Evolutionary conservation across 2,329 filamentous ascomycete species (phyloP), one percentile per base, ranked within the genome.

Genomic region (Sclerotinia minor): DNA sequence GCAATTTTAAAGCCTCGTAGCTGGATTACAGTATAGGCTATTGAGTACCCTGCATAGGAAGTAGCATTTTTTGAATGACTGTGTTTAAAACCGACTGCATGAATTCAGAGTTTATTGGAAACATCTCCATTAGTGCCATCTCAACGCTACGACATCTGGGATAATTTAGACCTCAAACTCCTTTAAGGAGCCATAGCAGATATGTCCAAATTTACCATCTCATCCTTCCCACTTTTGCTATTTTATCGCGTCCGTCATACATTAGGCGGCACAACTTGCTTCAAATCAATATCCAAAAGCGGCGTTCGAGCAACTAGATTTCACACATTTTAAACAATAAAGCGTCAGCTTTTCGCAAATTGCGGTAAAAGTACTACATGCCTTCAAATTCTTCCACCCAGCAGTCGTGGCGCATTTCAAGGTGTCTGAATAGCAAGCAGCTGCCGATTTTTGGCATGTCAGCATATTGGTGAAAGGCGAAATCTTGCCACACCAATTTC

Each of bases 361-460:
- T 17, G 17, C 32, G 32, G 53, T 60, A 24, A 66, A 66, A 15
- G 29, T 24, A 50, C 29, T n/a, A 32, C 64, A 65, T 15, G 54
- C 50, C 29, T 29, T 29, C 1, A 50, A 9, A 13, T 65, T 44
- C 7, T n/a, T 50, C 53, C 53, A 65, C 7, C 64, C 64, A 38
- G 64, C 53, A 21, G 53, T 52, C 15, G 54, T 66, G 7, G 32
- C 53, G 17, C 64, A 66, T 26, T 60, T 50, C 11, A 66, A 38
- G 4, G 44, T 49, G 24, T 66, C 64, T 60, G 64, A 41, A 26
- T 50, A 66, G 19, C 64, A 66, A 19, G 54, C 26, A 41, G 54
- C 54, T n/a, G 64, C 29, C 17, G 64, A 66, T 44, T 66, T 66
- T 50, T 66, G 64, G 64, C 64, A 66, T 26, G 41, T 60, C 15